Evolutionary conservation across 768 basidiomycete species (phyloP).

Genomic region (Russula sp.): DNA sequence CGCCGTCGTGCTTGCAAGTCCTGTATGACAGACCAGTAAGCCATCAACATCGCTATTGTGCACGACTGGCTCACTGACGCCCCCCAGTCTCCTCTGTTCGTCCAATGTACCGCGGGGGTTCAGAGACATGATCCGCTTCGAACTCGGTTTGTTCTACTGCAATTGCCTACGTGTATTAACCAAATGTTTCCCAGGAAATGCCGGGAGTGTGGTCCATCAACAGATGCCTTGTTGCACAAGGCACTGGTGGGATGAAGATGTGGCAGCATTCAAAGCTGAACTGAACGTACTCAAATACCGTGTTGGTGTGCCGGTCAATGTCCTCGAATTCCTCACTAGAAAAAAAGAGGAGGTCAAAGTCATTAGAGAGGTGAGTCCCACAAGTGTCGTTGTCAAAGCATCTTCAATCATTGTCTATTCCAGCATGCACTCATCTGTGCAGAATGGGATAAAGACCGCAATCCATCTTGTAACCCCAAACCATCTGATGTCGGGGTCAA

Average conservation of each 20-base stretch:
- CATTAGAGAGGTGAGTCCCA: conserved; percentile 4
- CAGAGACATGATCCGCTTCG: conserved; percentile 4
- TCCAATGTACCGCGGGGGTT: background rate
- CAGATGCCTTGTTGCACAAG: background rate
- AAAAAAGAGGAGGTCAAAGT: background rate
- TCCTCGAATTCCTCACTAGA: conserved; percentile 2
- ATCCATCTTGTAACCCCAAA: conserved; percentile 6
- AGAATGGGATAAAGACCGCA: conserved; percentile 15
- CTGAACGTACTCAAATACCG: background rate
- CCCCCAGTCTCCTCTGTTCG: background rate
- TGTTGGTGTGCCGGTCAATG: background rate
- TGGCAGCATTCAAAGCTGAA: background rate
- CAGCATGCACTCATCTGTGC: conserved; percentile 16
- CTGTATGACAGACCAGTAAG: conserved; percentile 19
- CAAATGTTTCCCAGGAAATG: background rate
- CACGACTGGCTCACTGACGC: background rate
- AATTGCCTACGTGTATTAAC: background rate
- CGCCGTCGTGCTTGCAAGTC: conserved; percentile 26
- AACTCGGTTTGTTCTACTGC: background rate
- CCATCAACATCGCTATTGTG: too few species aligned
- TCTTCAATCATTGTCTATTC: background rate
- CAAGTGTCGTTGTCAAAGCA: background rate
- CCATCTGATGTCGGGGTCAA: conserved; percentile 10
- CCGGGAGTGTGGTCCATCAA: background rate
- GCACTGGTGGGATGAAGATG: conserved; percentile 21